Percentiles rank a stretch among this genome's conserved stretches.
Conservation (phyloP, 148 eudicot species). For the Gaultheria prostrata region DNA sequence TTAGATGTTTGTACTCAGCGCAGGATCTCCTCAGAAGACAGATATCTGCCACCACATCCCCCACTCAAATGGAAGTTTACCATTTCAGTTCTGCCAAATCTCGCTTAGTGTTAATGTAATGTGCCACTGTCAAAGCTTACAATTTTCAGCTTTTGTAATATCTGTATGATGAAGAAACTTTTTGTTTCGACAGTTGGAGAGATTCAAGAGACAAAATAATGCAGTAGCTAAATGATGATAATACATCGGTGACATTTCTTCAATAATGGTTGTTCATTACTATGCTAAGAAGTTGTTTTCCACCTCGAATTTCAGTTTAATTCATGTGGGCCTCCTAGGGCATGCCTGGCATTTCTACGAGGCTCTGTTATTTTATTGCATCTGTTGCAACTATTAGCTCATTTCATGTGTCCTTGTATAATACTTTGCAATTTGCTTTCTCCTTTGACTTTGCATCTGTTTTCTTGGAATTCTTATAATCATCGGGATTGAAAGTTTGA, state of each 20-base stretch:
- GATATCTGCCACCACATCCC: too few species aligned
- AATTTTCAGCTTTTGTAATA: neutral
- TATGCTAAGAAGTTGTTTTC: neutral
- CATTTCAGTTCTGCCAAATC: slow-evolving; percentile 1
- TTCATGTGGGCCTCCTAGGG: neutral
- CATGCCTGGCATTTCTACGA: too few species aligned
- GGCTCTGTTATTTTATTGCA: too few species aligned
- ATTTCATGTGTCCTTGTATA: too few species aligned
- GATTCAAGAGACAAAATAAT: slow-evolving; percentile 84
- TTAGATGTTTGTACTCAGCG: too few species aligned
- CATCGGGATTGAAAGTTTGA: too few species aligned
- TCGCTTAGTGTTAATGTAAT: neutral
- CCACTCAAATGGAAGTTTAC: too few species aligned
- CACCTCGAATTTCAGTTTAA: neutral
- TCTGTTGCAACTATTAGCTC: too few species aligned
- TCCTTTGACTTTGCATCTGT: too few species aligned
- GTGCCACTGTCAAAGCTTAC: neutral
- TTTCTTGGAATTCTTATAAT: too few species aligned
- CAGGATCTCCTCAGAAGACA: too few species aligned
- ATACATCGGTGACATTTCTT: slow-evolving; percentile 48
- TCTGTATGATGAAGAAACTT: slow-evolving; percentile 1
- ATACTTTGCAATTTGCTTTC: too few species aligned
- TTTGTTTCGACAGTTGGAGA: slow-evolving; percentile 69
- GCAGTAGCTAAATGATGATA: slow-evolving; percentile 81
- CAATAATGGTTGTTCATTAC: slow-evolving; percentile 4